These are phyloP conservation scores for Posidonia australis DNA, from an alignment of 106 monocot genomes.

Conservation along the genomic window DNA sequence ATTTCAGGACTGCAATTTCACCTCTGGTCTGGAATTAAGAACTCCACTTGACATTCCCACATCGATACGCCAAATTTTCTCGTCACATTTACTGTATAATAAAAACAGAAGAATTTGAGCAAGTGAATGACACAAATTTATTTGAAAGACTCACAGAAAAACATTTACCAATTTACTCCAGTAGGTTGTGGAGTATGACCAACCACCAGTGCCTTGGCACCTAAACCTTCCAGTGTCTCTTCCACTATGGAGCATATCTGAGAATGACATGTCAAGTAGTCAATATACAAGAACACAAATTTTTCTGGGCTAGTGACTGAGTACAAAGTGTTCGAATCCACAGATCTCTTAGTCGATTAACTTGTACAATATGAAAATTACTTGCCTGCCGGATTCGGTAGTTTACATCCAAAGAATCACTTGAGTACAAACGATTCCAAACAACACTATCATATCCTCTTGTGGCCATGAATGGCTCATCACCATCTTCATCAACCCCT, in stretches of 20 bases:
- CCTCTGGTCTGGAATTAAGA: slow-evolving; percentile 75
- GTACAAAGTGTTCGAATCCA: too few species aligned
- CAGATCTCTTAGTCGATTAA: too few species aligned
- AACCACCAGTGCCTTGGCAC: slow-evolving; percentile 80
- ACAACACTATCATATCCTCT: slow-evolving; percentile 93
- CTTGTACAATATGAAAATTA: background rate
- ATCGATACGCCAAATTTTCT: slow-evolving; percentile 80
- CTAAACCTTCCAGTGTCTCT: slow-evolving; percentile 47
- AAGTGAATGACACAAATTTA: background rate
- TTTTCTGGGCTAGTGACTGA: too few species aligned
- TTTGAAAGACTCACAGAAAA: background rate
- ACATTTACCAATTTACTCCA: slow-evolving; percentile 62
- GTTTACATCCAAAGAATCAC: slow-evolving; percentile 13
- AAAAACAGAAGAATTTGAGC: background rate
- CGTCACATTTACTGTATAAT: slow-evolving; percentile 47
- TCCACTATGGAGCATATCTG: slow-evolving; percentile 66
- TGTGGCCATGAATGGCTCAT: slow-evolving; percentile 59
- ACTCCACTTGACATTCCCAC: slow-evolving; percentile 98
- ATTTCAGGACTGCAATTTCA: slow-evolving; percentile 12
- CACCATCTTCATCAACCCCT: slow-evolving; percentile 27
- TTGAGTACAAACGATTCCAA: slow-evolving; percentile 88
- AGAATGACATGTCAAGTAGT: background rate
- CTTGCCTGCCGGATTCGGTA: slow-evolving; percentile 36
- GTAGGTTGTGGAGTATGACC: slow-evolving; percentile 77
- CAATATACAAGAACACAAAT: too few species aligned